These are phyloP conservation scores for Sordaria brevicollis DNA, from an alignment of 495 filamentous ascomycete species.

Conservation along the genomic window DNA sequence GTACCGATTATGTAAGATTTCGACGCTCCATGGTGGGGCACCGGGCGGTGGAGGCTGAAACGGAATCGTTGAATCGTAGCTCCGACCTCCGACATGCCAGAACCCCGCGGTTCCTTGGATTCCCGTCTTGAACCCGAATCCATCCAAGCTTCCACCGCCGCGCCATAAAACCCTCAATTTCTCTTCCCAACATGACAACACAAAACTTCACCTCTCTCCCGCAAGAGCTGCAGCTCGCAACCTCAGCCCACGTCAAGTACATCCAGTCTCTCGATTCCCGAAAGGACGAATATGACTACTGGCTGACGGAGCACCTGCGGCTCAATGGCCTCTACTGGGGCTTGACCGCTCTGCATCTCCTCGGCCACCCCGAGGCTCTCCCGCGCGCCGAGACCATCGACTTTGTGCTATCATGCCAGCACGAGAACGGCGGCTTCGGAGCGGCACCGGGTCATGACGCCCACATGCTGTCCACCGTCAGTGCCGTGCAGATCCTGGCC, in stretches of 20 bases:
- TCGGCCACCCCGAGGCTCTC: constrained; percentile 69
- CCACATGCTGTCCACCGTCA: constrained; percentile 90
- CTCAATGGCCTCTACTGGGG: constrained; percentile 97
- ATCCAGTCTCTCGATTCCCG: constrained; percentile 87
- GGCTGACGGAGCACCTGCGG: constrained; percentile 91
- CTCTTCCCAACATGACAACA: constrained; percentile 10
- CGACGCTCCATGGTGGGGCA: not conserved
- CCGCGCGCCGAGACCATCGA: constrained; percentile 73
- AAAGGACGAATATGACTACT: constrained; percentile 91
- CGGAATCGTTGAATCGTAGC: not conserved
- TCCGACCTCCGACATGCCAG: not conserved
- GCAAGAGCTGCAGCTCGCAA: constrained; percentile 52
- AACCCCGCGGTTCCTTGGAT: not conserved
- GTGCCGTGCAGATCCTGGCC: constrained; percentile 83
- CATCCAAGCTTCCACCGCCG: not conserved
- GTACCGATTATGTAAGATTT: not conserved
- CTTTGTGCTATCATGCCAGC: constrained; percentile 86
- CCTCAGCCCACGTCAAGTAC: constrained; percentile 79
- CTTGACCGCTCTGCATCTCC: constrained; percentile 74
- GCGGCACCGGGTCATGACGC: constrained; percentile 90
- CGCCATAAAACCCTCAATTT: not conserved
- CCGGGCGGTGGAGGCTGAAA: not conserved
- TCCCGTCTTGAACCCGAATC: not conserved
- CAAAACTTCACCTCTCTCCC: constrained; percentile 29
- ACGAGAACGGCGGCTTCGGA: constrained; percentile 80